Percentiles rank a stretch among this genome's conserved stretches.
Conservation (phyloP, 2,329 filamentous ascomycete species). For the Pezicula radicicola region DNA sequence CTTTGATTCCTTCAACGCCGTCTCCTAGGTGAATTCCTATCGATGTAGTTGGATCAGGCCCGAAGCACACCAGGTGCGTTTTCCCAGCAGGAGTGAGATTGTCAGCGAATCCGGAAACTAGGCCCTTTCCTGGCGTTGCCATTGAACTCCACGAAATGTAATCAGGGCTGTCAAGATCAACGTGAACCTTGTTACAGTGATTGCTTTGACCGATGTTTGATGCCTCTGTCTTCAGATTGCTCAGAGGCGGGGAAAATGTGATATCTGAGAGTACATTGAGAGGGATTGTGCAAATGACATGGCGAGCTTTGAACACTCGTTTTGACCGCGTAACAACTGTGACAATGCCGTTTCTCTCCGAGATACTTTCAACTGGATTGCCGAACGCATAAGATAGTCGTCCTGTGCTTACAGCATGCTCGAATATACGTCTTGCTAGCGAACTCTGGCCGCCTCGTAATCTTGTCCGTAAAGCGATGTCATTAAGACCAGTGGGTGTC, state of each 20-base stretch:
- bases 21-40: not conserved
- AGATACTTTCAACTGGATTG: not conserved
- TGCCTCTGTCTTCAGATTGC: conserved; percentile 13
- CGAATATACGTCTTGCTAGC: not conserved
- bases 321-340: conserved; percentile 2
- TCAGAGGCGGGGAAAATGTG: conserved; percentile 24
- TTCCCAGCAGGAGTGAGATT: not conserved
- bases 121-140: not conserved
- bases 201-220: not conserved
- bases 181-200: not conserved
- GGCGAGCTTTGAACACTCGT: conserved; percentile 5
- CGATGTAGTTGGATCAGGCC: not conserved
- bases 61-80: not conserved
- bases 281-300: conserved; percentile 18
- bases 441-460: not conserved
- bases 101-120: not conserved
- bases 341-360: not conserved
- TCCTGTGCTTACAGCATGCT: not conserved
- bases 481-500: not conserved
- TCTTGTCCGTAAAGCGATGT: not conserved
- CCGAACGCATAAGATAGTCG: not conserved
- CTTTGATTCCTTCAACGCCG: not conserved
- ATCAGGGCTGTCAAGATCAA: not conserved
- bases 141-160: not conserved
- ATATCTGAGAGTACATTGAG: conserved; percentile 17